Evolutionary conservation across 495 filamentous ascomycete genomes (phyloP).

Genomic region (Penicillium herquei): DNA sequence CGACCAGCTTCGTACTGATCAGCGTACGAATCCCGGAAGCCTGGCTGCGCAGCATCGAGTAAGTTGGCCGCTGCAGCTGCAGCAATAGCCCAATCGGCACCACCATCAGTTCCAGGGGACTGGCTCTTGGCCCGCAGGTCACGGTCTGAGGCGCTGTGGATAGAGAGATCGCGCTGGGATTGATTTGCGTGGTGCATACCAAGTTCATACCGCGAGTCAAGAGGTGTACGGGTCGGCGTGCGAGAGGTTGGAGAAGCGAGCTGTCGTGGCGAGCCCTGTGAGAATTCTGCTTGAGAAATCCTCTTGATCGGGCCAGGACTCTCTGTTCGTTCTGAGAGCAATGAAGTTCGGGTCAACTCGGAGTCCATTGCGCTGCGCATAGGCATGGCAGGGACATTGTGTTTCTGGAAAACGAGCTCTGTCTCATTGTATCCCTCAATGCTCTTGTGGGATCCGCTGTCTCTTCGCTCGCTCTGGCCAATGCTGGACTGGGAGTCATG

Average conservation of each 20-base stretch:
- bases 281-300: slow-evolving; percentile 50
- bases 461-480: slow-evolving; percentile 49
- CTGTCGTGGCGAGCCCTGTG: slow-evolving; percentile 51
- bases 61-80: slow-evolving; percentile 47
- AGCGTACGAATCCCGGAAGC: slow-evolving; percentile 31
- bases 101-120: slow-evolving; percentile 46
- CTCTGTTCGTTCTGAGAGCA: slow-evolving; percentile 77
- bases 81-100: slow-evolving; percentile 41
- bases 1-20: slow-evolving; percentile 58
- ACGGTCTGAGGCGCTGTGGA: slow-evolving; percentile 51
- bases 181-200: slow-evolving; percentile 58
- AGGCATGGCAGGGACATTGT: slow-evolving; percentile 75
- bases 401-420: slow-evolving; percentile 60
- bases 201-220: slow-evolving; percentile 48
- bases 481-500: slow-evolving; percentile 63
- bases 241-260: slow-evolving; percentile 51
- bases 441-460: slow-evolving; percentile 47
- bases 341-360: slow-evolving; percentile 83
- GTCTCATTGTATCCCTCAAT: slow-evolving; percentile 50
- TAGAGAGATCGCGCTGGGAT: slow-evolving; percentile 54
- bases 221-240: slow-evolving; percentile 52
- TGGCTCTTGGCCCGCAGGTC: slow-evolving; percentile 44
- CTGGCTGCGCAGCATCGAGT: slow-evolving; percentile 36
- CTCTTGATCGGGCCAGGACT: slow-evolving; percentile 44
- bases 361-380: slow-evolving; percentile 81